Evolutionary conservation across 202 grass and related monocot genomes (phyloP).

Genomic region (Tripidium arundinaceum): DNA sequence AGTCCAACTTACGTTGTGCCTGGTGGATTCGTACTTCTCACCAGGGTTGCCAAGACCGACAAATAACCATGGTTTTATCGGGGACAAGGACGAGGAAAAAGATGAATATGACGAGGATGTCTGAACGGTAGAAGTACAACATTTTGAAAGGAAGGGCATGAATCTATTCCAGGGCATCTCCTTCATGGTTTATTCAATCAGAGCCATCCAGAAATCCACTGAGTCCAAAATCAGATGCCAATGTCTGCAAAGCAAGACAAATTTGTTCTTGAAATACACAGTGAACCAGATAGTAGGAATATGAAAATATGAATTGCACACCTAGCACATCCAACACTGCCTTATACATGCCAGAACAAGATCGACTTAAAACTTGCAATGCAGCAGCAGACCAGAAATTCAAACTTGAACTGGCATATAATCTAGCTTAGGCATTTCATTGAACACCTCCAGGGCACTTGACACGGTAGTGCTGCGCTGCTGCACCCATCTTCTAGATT

Average conservation of each 20-base stretch:
- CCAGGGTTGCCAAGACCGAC: conserved; percentile 88
- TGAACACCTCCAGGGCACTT: conserved; percentile 1
- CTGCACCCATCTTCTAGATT: neutral
- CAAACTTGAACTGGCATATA: neutral
- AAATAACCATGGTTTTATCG: conserved; percentile 63
- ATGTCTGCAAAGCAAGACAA: neutral
- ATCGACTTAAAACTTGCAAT: neutral
- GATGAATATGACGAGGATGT: conserved; percentile 14
- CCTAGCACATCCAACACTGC: neutral
- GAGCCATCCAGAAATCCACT: neutral
- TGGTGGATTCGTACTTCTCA: conserved; percentile 76
- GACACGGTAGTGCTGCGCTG: neutral
- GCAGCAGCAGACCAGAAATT: neutral
- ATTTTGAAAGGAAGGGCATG: neutral
- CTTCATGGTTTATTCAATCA: conserved; percentile 1
- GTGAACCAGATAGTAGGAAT: neutral
- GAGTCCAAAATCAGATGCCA: neutral
- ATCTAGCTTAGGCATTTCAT: conserved; percentile 22
- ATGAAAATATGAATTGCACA: neutral
- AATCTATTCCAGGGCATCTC: conserved; percentile 17
- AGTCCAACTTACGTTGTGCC: conserved; percentile 55
- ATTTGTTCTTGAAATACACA: neutral
- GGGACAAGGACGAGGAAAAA: neutral
- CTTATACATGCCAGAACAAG: neutral
- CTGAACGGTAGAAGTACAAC: conserved; percentile 13